Evolutionary conservation across 2,329 filamentous ascomycete genomes (phyloP).

Genomic region (Diaporthe nobilis): DNA sequence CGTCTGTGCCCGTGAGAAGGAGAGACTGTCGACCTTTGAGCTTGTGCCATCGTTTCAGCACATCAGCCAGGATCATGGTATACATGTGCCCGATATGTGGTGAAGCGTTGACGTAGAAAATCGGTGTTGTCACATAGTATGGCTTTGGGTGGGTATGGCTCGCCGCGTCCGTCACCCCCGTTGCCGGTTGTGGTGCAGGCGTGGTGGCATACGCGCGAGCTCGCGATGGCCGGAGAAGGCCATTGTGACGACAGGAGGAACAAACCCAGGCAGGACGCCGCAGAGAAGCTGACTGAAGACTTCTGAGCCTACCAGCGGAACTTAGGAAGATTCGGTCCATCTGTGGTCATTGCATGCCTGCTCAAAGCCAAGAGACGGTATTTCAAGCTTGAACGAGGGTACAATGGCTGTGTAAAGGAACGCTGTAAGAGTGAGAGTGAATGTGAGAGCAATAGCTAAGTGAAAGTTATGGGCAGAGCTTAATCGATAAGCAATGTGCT

Average conservation of each 20-base stretch:
- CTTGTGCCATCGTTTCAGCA: conserved; percentile 91
- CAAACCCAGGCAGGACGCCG: conserved; percentile 34
- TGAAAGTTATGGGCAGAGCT: conserved; percentile 20
- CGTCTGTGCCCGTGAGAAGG: conserved; percentile 92
- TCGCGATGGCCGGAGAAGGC: conserved; percentile 7
- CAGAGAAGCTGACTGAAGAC: conserved; percentile 29
- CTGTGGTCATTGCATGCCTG: conserved; percentile 15
- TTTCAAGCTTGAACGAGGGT: neutral
- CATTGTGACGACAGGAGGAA: conserved; percentile 39
- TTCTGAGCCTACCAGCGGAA: conserved; percentile 37
- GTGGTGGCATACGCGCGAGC: conserved; percentile 32
- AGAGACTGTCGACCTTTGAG: conserved; percentile 80
- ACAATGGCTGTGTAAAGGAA: neutral
- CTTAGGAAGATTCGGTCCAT: conserved; percentile 39
- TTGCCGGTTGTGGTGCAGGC: neutral
- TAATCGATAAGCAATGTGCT: conserved; percentile 39
- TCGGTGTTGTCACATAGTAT: conserved; percentile 95
- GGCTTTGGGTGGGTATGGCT: conserved; percentile 70
- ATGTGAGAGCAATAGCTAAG: neutral
- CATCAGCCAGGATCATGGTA: conserved; percentile 90
- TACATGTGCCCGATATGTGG: conserved; percentile 97
- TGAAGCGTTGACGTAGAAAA: conserved; percentile 98
- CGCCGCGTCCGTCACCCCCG: neutral
- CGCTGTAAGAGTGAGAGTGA: neutral
- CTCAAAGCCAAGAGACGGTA: neutral